These are phyloP conservation scores for Ganoderma lucidum DNA, from an alignment of 1,284 basidiomycete genomes.

Conservation along the genomic window DNA sequence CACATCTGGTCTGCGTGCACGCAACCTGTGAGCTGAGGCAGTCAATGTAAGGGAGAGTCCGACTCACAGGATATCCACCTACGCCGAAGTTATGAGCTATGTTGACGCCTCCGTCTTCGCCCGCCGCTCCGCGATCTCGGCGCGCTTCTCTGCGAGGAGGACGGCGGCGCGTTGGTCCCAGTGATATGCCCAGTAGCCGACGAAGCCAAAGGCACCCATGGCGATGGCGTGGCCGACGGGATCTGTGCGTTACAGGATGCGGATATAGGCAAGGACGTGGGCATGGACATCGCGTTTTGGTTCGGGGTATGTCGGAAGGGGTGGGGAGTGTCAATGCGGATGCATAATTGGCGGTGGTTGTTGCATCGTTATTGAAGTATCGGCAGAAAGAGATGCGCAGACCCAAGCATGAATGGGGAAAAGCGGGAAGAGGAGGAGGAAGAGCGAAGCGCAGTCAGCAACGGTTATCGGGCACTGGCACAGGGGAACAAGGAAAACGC, in stretches of 20 bases:
- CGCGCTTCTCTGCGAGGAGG: slow-evolving; percentile 67
- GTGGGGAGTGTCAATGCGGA: background rate
- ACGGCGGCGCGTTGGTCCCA: slow-evolving; percentile 69
- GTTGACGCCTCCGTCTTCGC: slow-evolving; percentile 41
- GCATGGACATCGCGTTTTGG: background rate
- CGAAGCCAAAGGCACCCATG: slow-evolving; percentile 72
- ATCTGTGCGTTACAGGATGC: slow-evolving; percentile 51
- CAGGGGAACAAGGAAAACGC: slow-evolving; percentile 41
- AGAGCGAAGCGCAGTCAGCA: background rate
- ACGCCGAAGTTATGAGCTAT: background rate
- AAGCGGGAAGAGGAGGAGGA: background rate
- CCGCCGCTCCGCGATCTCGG: slow-evolving; percentile 60
- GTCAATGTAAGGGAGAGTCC: background rate
- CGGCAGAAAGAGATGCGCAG: background rate
- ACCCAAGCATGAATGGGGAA: background rate
- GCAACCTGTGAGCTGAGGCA: background rate
- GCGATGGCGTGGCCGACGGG: slow-evolving; percentile 68
- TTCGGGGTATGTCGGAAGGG: slow-evolving; percentile 2
- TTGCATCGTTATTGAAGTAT: background rate
- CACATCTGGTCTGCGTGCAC: background rate
- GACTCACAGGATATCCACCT: background rate
- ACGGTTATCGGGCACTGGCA: background rate
- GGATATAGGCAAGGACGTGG: background rate
- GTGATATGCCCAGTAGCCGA: slow-evolving; percentile 72
- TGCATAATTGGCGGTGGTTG: background rate